Evolutionary conservation across 2,329 filamentous ascomycete genomes (phyloP).

Genomic region (Scedosporium apiospermum): DNA sequence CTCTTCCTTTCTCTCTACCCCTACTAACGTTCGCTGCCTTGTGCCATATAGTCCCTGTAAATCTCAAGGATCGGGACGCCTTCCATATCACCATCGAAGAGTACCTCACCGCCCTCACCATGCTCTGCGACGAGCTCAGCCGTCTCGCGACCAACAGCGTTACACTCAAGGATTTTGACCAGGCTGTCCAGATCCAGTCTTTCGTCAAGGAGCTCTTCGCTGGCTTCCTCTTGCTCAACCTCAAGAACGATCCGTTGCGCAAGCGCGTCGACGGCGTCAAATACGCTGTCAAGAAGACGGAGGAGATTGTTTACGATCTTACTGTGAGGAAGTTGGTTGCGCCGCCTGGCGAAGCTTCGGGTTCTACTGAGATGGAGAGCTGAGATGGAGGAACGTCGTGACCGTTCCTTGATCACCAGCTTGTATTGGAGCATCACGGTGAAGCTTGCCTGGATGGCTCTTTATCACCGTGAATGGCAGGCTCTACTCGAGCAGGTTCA

Average conservation of each 20-base stretch:
- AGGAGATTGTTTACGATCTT: constrained; percentile 95
- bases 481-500: too few species aligned
- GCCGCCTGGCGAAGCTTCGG: background rate
- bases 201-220: constrained; percentile 95
- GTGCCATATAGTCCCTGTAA: constrained; percentile 61
- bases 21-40: constrained; percentile 1
- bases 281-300: constrained; percentile 95
- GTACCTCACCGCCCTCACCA: constrained; percentile 82
- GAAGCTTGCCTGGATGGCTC: too few species aligned
- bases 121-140: constrained; percentile 80
- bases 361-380: background rate
- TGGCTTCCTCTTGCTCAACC: constrained; percentile 91
- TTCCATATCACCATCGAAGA: constrained; percentile 98
- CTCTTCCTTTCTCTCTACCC: background rate
- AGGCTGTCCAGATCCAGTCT: constrained; percentile 77
- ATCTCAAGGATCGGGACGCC: constrained; percentile 77
- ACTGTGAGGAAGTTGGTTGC: constrained; percentile 70
- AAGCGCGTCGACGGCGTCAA: constrained; percentile 89
- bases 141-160: constrained; percentile 92
- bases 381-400: background rate
- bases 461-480: too few species aligned
- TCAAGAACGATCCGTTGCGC: constrained; percentile 89
- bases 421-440: too few species aligned
- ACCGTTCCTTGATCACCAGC: too few species aligned
- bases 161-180: constrained; percentile 76